Percentiles rank a stretch among this genome's conserved stretches.
phyloP scores from a whole-genome alignment of 371 early-diverging fungal species.

The Apophysomyces elegans region DNA sequence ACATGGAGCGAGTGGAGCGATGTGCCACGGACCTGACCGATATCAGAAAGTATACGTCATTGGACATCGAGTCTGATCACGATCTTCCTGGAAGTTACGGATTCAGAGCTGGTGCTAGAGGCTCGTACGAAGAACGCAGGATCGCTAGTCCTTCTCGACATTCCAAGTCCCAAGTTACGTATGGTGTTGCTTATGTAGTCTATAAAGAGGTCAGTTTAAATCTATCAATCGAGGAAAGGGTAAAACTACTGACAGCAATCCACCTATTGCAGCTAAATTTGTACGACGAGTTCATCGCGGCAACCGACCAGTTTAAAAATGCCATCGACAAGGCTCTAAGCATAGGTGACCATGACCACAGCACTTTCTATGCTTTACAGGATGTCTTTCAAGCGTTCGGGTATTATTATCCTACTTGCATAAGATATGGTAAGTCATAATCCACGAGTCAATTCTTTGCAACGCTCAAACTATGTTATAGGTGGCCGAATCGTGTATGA shows the following conservation, averaged over 20 bases:
- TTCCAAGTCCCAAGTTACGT: neutral
- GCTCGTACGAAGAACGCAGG: neutral
- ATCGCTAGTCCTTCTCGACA: neutral
- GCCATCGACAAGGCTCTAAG: neutral
- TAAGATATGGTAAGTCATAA: neutral
- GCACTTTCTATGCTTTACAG: neutral
- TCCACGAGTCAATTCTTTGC: neutral
- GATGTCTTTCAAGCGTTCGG: too few relatives aligned
- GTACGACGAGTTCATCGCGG: neutral
- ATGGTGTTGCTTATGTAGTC: neutral
- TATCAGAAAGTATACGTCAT: neutral
- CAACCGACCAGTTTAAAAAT: neutral
- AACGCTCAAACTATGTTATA: neutral
- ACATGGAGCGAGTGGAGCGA: neutral
- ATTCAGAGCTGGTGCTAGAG: neutral
- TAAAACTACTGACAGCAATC: neutral
- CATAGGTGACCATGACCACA: neutral
- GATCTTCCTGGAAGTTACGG: neutral
- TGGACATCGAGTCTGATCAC: neutral
- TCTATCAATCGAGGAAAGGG: neutral
- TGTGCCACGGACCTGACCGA: neutral
- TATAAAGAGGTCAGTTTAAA: neutral
- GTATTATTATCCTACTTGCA: neutral
- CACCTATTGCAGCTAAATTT: neutral
- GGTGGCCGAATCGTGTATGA: neutral